phyloP scores from a whole-genome alignment of 208 protist species.

The Trichomonas tenax region DNA sequence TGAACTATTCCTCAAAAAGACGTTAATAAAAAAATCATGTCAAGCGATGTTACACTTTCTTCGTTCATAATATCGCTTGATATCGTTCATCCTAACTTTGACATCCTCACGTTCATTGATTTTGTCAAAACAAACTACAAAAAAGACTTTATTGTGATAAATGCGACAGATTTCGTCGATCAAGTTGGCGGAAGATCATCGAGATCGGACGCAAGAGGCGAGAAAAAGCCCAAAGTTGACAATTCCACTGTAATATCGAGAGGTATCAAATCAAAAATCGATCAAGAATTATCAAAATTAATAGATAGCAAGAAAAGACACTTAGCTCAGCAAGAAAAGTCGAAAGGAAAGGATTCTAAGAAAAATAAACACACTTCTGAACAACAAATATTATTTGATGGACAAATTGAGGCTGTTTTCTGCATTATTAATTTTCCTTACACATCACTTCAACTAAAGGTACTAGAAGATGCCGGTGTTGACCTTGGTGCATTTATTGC shows the following conservation, averaged over 20 bases:
- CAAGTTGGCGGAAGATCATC: background rate
- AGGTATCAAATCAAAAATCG: background rate
- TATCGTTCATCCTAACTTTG: background rate
- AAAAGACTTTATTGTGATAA: background rate
- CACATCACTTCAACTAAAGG: background rate
- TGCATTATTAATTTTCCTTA: slow-evolving; percentile 13
- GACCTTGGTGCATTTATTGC: background rate
- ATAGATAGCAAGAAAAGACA: background rate
- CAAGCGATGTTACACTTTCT: background rate
- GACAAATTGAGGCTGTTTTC: background rate
- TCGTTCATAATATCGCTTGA: background rate
- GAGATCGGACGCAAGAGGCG: background rate
- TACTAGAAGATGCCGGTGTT: background rate
- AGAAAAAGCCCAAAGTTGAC: background rate
- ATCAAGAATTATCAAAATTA: background rate
- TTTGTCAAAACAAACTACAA: background rate
- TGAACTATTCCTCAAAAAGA: background rate
- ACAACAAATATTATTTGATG: background rate
- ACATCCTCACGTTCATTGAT: background rate
- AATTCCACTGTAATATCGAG: background rate
- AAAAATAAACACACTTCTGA: background rate
- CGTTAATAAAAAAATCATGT: background rate
- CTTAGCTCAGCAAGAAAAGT: background rate
- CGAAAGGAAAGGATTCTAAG: background rate
- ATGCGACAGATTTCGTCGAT: background rate